A percentile compares a stretch with the other conserved stretches of the same genome.
Conservation (phyloP, 2,329 filamentous ascomycete species). For the Periconia macrospinosa region DNA sequence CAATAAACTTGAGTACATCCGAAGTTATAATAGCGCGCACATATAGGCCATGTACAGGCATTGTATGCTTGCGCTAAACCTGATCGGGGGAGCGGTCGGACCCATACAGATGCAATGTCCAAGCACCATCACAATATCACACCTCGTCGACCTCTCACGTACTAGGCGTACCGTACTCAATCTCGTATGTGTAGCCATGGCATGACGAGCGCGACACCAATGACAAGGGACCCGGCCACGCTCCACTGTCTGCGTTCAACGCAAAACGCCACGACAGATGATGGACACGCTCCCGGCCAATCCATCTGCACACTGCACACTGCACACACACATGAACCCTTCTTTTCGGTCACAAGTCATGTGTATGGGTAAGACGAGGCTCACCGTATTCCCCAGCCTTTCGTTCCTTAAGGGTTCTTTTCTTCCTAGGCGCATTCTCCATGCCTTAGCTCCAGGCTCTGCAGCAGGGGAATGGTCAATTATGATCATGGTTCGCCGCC, state of each 20-base stretch:
- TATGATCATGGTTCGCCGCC: neutral
- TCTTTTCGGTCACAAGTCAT: neutral
- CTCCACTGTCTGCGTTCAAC: neutral
- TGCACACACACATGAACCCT: neutral
- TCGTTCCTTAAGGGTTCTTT: neutral
- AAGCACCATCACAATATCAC: neutral
- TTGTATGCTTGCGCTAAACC: neutral
- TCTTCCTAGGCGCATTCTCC: neutral
- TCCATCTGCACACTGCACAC: neutral
- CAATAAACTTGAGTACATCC: neutral
- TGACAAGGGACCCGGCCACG: neutral
- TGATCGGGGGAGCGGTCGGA: neutral
- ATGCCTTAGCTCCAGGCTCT: neutral
- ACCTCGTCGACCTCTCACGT: neutral
- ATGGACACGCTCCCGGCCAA: neutral
- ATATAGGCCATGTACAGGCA: neutral
- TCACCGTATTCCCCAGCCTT: neutral
- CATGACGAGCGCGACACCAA: neutral
- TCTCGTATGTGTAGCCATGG: neutral
- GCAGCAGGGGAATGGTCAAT: neutral
- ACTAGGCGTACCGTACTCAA: neutral
- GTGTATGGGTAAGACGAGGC: neutral
- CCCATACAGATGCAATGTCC: neutral
- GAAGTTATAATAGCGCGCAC: neutral
- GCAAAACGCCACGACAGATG: neutral